A percentile compares a stretch with the other conserved stretches of the same genome.
These are phyloP conservation scores for Penicillium sp. DNA, from an alignment of 2,329 filamentous ascomycete genomes.

Conservation along the genomic window DNA sequence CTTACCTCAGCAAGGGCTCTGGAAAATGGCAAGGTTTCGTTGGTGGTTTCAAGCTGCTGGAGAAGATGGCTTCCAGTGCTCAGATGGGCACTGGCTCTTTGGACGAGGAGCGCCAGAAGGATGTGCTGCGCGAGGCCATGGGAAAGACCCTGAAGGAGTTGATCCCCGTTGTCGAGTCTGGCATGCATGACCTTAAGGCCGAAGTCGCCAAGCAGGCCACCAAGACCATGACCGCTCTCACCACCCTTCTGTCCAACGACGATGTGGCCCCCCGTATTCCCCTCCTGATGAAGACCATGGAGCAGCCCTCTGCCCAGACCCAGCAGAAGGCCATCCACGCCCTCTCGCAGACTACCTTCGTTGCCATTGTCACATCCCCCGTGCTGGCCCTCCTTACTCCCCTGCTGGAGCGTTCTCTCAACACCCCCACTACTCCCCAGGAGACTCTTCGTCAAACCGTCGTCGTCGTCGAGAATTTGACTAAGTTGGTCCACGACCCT, in stretches of 20 bases:
- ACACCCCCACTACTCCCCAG: slow-evolving; percentile 85
- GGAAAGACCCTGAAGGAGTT: slow-evolving; percentile 74
- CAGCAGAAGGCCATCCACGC: slow-evolving; percentile 96
- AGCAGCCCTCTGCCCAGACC: slow-evolving; percentile 83
- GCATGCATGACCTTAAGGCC: slow-evolving; percentile 94
- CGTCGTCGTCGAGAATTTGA: slow-evolving; percentile 96
- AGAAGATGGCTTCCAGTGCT: slow-evolving; percentile 93
- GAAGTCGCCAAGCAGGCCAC: slow-evolving; percentile 84
- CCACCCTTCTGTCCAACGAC: slow-evolving; percentile 89
- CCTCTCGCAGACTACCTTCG: slow-evolving; percentile 96
- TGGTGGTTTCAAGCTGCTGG: slow-evolving; percentile 78
- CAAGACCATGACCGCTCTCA: slow-evolving; percentile 88
- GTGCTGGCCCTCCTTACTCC: slow-evolving; percentile 93
- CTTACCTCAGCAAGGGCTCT: slow-evolving; percentile 77
- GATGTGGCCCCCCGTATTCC: slow-evolving; percentile 92
- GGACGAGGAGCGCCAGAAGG: slow-evolving; percentile 84
- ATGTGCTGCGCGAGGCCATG: slow-evolving; percentile 86
- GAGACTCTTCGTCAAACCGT: slow-evolving; percentile 95
- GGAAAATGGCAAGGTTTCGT: slow-evolving; percentile 98
- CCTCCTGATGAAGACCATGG: slow-evolving; percentile 90
- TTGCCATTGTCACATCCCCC: slow-evolving; percentile 91
- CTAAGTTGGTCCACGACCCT: slow-evolving; percentile 94
- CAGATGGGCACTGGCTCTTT: slow-evolving; percentile 80
- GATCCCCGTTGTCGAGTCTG: slow-evolving; percentile 86
- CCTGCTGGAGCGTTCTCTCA: slow-evolving; percentile 88